A percentile compares a stretch with the other conserved stretches of the same genome.
phyloP scores from a whole-genome alignment of 1,139 yeast genomes.

The Blastobotrys capitulatus region DNA sequence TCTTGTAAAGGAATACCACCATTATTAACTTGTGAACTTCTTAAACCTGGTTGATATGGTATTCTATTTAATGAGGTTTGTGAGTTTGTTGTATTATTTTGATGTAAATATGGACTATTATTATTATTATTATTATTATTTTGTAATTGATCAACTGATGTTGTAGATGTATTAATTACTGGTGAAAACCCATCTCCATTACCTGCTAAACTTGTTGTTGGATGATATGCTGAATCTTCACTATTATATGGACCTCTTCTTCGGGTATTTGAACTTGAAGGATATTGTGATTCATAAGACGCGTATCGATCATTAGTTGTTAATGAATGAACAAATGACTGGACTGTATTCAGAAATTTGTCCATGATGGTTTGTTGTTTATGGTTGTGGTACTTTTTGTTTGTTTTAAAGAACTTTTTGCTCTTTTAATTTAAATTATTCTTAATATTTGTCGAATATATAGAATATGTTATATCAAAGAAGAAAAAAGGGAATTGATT shows the following conservation, averaged over 20 bases:
- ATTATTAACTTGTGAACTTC: slow-evolving; percentile 33
- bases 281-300: slow-evolving; percentile 39
- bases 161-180: slow-evolving; percentile 17
- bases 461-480: background rate
- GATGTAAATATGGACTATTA: background rate
- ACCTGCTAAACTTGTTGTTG: slow-evolving; percentile 5
- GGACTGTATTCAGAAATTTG: slow-evolving; percentile 31
- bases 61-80: slow-evolving; percentile 30
- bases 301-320: slow-evolving; percentile 65
- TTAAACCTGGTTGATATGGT: slow-evolving; percentile 35
- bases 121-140: background rate
- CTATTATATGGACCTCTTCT: background rate
- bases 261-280: slow-evolving; percentile 13
- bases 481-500: too few relatives aligned
- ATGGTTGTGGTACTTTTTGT: background rate
- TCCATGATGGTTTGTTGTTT: too few relatives aligned
- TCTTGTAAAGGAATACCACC: slow-evolving; percentile 45
- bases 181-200: slow-evolving; percentile 22
- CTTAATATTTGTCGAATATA: background rate
- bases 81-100: slow-evolving; percentile 14
- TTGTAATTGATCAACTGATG: slow-evolving; percentile 18
- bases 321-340: slow-evolving; percentile 53
- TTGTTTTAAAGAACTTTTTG: background rate
- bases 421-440: background rate
- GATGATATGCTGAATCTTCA: slow-evolving; percentile 13